A percentile compares a stretch with the other conserved stretches of the same genome.
phyloP scores from a whole-genome alignment of 495 filamentous ascomycete species.

The Saxophila tyrrhenica region DNA sequence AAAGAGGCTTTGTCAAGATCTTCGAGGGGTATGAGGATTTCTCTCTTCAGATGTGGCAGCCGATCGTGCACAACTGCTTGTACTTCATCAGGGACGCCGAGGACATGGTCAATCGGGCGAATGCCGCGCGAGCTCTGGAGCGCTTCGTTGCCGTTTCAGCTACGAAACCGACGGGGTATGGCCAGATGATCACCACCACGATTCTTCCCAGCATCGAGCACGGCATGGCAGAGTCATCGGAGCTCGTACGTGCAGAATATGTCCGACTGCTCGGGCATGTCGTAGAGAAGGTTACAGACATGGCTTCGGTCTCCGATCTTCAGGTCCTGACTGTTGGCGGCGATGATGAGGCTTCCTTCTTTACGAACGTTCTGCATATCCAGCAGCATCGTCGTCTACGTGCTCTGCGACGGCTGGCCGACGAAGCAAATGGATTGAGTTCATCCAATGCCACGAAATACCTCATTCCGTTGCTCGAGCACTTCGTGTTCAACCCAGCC shows the following conservation, averaged over 20 bases:
- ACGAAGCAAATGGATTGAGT: slow-evolving; percentile 50
- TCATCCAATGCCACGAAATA: slow-evolving; percentile 73
- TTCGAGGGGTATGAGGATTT: slow-evolving; percentile 46
- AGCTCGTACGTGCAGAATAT: slow-evolving; percentile 74
- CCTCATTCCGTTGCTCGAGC: slow-evolving; percentile 83
- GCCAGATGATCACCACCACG: slow-evolving; percentile 45
- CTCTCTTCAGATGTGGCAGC: slow-evolving; percentile 71
- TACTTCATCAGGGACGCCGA: slow-evolving; percentile 79
- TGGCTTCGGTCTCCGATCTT: slow-evolving; percentile 64
- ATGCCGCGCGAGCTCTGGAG: slow-evolving; percentile 67
- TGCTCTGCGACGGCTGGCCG: slow-evolving; percentile 65
- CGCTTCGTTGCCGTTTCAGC: slow-evolving; percentile 58
- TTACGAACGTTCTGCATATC: slow-evolving; percentile 82
- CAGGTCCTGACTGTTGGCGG: slow-evolving; percentile 56
- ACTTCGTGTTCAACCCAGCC: slow-evolving; percentile 74
- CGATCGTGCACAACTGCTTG: slow-evolving; percentile 82
- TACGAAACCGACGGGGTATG: slow-evolving; percentile 33
- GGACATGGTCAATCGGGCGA: slow-evolving; percentile 75
- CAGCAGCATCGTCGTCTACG: slow-evolving; percentile 79
- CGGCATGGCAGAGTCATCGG: slow-evolving; percentile 63
- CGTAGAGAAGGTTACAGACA: slow-evolving; percentile 55
- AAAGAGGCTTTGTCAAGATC: slow-evolving; percentile 64
- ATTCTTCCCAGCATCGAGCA: slow-evolving; percentile 65
- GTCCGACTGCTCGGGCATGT: slow-evolving; percentile 66
- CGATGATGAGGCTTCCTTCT: slow-evolving; percentile 87